Base-by-base conservation (phyloP, 257 asterid species). In the Salvia rosmarinus region DNA sequence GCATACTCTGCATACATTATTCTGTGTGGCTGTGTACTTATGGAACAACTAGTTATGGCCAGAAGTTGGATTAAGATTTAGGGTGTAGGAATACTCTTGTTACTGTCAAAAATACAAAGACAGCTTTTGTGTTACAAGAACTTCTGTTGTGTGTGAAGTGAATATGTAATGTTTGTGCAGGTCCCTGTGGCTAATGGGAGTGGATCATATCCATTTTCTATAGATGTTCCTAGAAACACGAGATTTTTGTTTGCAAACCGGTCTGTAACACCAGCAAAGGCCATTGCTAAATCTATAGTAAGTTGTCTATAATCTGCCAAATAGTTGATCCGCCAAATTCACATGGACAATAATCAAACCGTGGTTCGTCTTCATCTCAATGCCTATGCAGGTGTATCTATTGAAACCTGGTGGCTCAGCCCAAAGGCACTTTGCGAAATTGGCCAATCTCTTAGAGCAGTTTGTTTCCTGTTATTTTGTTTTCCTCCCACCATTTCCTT, bases 181-280 rank as follows among this genome's bases (percentile, higher is more conserved):
- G 99, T 95, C 81, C 99, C 99, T 39, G 98, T 95, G 82, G 99
- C 98, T 78, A 91, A 82, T 81, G 99, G 97, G 79, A 59, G 93
- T 77, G 97, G 96, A 39, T 86, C 93, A 37, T 89, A 88, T 76
- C 99, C 98, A 34, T 95, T 84, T 79, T 76, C 96, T 70, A 78
- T 89, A 77, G 96, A 88, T 76, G 98, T 89, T 80, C 97, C 99
- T 6, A 82, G 94, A 81, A 85, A 89, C 89, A 95, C 96, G 14
- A 86, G 87, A 81, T 95, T 86, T 84, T 83, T 95, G 82, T 95
- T 95, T 83, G 86, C 96, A 70, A 85, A 85, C 75, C 87, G 88
- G 73, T 78, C 90, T 23, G 80, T 68, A 74, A 88, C 92, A 80
- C 90, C 95, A 63, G 83, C 96, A 60, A 87, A 89, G 83, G 96